Conservation (phyloP, 495 filamentous ascomycete species). For the Neurospora hispaniola region DNA sequence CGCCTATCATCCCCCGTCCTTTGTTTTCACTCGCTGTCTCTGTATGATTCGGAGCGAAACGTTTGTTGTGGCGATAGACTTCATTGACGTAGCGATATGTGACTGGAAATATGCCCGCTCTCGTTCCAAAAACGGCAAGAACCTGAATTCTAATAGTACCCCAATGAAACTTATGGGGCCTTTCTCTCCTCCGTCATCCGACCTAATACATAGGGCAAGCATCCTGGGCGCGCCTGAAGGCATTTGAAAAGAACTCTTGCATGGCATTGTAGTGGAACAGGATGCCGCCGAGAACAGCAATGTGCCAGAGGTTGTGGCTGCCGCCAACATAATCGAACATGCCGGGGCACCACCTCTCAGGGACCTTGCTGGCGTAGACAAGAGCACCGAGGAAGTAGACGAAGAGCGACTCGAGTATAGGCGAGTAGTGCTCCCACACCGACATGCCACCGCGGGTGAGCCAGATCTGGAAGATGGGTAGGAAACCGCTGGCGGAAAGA, state of each 20-base stretch:
- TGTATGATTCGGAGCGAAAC: not conserved
- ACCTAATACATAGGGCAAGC: slow-evolving; percentile 38
- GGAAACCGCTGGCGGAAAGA: slow-evolving; percentile 80
- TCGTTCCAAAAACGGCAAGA: not conserved
- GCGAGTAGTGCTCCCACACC: slow-evolving; percentile 80
- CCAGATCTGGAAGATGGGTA: slow-evolving; percentile 75
- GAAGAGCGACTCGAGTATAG: slow-evolving; percentile 68
- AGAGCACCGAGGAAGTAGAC: slow-evolving; percentile 80
- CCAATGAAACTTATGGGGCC: not conserved
- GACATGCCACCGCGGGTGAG: slow-evolving; percentile 62
- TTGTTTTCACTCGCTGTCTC: not conserved
- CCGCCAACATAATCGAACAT: slow-evolving; percentile 90
- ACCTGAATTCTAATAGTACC: not conserved
- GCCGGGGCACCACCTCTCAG: slow-evolving; percentile 86
- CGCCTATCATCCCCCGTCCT: not conserved
- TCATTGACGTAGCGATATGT: not conserved
- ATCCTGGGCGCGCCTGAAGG: slow-evolving; percentile 60
- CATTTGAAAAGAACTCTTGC: slow-evolving; percentile 82
- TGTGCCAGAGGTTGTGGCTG: slow-evolving; percentile 95
- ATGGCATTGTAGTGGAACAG: slow-evolving; percentile 93
- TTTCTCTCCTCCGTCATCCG: not conserved
- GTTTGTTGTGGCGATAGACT: not conserved
- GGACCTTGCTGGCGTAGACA: slow-evolving; percentile 88
- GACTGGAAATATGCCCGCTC: not conserved
- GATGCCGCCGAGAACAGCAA: slow-evolving; percentile 93